Evolutionary conservation across 805 yeast species (phyloP), one percentile per base, ranked within the genome.

Genomic region (Wickerhamiella shivajii): DNA sequence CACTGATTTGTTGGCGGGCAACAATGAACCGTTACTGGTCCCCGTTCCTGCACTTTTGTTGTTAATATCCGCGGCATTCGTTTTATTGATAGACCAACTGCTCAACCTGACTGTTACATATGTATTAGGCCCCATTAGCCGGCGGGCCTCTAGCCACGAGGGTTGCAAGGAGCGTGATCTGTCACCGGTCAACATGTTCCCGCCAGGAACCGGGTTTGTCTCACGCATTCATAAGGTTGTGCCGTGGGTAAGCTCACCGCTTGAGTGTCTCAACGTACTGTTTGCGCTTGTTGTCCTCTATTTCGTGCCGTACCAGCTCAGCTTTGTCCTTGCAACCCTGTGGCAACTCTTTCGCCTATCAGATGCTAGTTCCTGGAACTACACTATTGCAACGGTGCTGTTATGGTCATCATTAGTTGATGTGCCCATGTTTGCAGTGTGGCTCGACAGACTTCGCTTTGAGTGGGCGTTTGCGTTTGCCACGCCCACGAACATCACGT

Each of bases 391-490:
- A 13, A 56, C 77, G 46, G 46, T 80, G 29, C 67, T 80, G 70
- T 40, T 78, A 4, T 77, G 92, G 78, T 63, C 78, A 8, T 54
- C 78, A 3, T 83, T 87, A 1, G 71, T 80, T n/a, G 77, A 78
- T 45, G 62, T 71, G 0, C 93, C 94, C 0, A 73, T 77, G 1
- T 46, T 80, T 12, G 61, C 77, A 36, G 93, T 81, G 1, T 80
- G 80, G 59, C 56, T 76, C 22, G 90, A 79, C 48, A 78, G 81
- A 48, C 59, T 79, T 39, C 67, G 77, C 5, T 63, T 78, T 15
- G 69, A 66, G 45, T 81, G 93, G 93, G 66, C 65, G 33, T 77
- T 87, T 1, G 81, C 92, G 11, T 81, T 81, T 46, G 71, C 79
- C 3, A 75, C 92, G 0, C 84, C 78, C 48, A 85, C 79, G 49